These are phyloP conservation scores for Taphrina populina DNA, from an alignment of 1,139 yeast species.

Conservation along the genomic window DNA sequence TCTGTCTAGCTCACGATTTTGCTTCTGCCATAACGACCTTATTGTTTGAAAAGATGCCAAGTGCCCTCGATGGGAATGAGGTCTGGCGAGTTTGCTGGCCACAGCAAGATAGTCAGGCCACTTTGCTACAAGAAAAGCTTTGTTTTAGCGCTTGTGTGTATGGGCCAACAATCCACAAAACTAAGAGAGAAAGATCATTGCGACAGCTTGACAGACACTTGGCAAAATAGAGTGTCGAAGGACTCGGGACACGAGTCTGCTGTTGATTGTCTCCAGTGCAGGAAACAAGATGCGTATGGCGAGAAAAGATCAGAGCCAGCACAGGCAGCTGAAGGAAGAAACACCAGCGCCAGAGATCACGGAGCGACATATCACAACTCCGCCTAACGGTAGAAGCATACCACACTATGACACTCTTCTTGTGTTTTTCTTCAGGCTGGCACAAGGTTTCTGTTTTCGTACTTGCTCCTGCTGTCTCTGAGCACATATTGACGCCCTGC, in stretches of 20 bases:
- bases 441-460: too few species aligned
- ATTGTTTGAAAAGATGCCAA: too few species aligned
- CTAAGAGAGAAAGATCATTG: not conserved
- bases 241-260: not conserved
- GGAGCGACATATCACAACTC: constrained; percentile 5
- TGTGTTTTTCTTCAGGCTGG: too few species aligned
- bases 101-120: too few species aligned
- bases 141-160: not conserved
- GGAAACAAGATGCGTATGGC: not conserved
- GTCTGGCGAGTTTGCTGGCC: too few species aligned
- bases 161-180: not conserved
- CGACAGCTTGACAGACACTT: not conserved
- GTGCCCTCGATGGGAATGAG: too few species aligned
- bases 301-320: not conserved
- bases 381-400: constrained; percentile 13
- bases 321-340: constrained; percentile 7
- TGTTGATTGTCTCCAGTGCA: not conserved
- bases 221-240: not conserved
- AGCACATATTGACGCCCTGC: too few species aligned
- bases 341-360: constrained; percentile 11
- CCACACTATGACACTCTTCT: too few species aligned
- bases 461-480: too few species aligned
- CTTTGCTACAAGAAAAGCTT: constrained; percentile 9
- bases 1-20: too few species aligned
- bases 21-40: too few species aligned